These are phyloP conservation scores for Cytospora schulzeri DNA, from an alignment of 2,329 filamentous ascomycete species.

Conservation along the genomic window DNA sequence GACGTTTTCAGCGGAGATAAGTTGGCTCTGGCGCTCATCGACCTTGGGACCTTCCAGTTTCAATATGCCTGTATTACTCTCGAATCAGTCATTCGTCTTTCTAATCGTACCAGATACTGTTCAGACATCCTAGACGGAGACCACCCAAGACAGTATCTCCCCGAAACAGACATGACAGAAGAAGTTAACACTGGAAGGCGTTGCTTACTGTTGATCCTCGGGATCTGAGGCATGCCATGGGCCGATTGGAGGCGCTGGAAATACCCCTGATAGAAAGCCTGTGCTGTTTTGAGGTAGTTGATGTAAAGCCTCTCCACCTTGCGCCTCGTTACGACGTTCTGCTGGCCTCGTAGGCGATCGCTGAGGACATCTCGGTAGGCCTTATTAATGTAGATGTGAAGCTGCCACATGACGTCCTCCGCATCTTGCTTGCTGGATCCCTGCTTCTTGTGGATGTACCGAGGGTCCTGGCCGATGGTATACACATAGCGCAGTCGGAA, in stretches of 20 bases:
- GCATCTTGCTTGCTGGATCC: constrained; percentile 60
- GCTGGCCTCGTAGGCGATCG: constrained; percentile 50
- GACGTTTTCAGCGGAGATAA: constrained; percentile 63
- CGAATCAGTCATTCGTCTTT: background rate
- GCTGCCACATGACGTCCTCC: constrained; percentile 75
- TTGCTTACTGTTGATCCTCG: constrained; percentile 40
- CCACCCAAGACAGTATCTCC: background rate
- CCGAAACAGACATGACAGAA: background rate
- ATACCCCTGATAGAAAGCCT: constrained; percentile 85
- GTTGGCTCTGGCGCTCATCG: constrained; percentile 47
- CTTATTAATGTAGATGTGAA: constrained; percentile 75
- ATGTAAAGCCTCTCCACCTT: constrained; percentile 82
- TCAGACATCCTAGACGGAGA: background rate
- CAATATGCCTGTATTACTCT: constrained; percentile 35
- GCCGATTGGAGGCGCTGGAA: constrained; percentile 73
- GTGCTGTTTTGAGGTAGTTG: constrained; percentile 82
- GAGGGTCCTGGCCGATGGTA: constrained; percentile 72
- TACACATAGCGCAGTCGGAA: constrained; percentile 69
- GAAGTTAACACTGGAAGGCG: background rate
- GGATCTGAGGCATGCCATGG: constrained; percentile 54
- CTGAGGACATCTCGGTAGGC: constrained; percentile 73
- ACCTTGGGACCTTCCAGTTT: constrained; percentile 46
- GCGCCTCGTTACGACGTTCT: constrained; percentile 64
- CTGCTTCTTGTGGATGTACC: constrained; percentile 43
- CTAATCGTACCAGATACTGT: background rate